Conservation (phyloP, 2,329 filamentous ascomycete species). For the Sordariomycetes sp. region DNA sequence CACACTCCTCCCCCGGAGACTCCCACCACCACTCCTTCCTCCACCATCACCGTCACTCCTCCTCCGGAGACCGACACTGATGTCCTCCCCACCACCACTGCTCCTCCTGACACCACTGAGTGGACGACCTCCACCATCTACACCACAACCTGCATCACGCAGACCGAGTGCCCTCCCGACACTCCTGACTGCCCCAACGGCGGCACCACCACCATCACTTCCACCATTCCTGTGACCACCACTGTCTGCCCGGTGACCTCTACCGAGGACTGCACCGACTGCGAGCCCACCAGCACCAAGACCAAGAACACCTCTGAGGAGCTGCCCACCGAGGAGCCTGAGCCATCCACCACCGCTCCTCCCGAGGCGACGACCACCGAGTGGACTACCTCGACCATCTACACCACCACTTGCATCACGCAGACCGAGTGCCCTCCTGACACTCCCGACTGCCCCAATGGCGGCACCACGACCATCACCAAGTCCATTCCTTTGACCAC, state of each 20-base stretch:
- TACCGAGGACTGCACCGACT: constrained; percentile 1
- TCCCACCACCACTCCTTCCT: constrained; percentile 6
- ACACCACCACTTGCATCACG: constrained; percentile 12
- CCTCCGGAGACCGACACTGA: neutral
- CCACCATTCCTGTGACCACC: constrained; percentile 2
- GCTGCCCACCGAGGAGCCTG: constrained; percentile 16
- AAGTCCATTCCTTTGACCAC: constrained; percentile 6
- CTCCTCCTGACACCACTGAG: constrained; percentile 1
- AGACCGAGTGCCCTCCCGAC: constrained; percentile 9
- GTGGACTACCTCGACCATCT: constrained; percentile 13
- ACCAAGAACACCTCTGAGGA: constrained; percentile 16
- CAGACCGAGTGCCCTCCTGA: constrained; percentile 9
- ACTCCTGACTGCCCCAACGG: constrained; percentile 8
- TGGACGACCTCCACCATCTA: constrained; percentile 12
- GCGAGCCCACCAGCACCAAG: constrained; percentile 4
- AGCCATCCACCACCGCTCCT: constrained; percentile 1
- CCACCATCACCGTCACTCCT: neutral
- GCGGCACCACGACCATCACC: constrained; percentile 8
- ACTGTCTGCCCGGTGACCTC: constrained; percentile 1
- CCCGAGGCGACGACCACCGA: constrained; percentile 4
- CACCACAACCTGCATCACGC: constrained; percentile 12
- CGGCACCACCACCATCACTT: constrained; percentile 5
- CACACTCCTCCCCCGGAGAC: constrained; percentile 3
- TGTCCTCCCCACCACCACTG: neutral
- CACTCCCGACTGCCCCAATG: constrained; percentile 8